These are phyloP conservation scores for Streptanthus diversifolius DNA, from an alignment of 345 rosid species.

Conservation along the genomic window DNA sequence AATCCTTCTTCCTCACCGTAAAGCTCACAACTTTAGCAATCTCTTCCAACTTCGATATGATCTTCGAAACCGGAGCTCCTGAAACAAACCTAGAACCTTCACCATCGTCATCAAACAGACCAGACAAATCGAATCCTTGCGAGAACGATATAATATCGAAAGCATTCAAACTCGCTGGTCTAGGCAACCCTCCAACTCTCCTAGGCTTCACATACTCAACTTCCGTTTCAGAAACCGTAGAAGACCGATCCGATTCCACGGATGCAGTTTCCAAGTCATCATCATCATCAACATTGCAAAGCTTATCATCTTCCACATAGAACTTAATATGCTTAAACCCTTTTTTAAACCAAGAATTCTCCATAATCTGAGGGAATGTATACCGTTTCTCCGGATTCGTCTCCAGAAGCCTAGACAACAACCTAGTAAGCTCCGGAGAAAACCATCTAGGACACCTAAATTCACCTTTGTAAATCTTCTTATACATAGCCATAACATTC, in stretches of 20 bases:
- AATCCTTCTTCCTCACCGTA: conserved; percentile 74
- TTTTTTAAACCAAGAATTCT: conserved; percentile 72
- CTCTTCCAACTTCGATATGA: conserved; percentile 72
- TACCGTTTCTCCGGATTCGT: conserved; percentile 67
- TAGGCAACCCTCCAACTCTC: conserved; percentile 41
- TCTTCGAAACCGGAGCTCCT: conserved; percentile 58
- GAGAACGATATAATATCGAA: conserved; percentile 72
- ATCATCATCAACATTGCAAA: conserved; percentile 40
- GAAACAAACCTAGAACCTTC: conserved; percentile 66
- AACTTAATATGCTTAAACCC: conserved; percentile 63
- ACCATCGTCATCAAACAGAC: conserved; percentile 71
- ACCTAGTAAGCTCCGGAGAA: conserved; percentile 49
- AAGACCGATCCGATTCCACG: conserved; percentile 38
- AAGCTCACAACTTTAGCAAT: conserved; percentile 64
- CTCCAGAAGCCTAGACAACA: conserved; percentile 51
- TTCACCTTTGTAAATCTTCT: conserved; percentile 68
- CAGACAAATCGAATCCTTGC: conserved; percentile 61
- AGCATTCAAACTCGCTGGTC: conserved; percentile 75
- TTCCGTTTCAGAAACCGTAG: conserved; percentile 50
- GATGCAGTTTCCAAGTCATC: conserved; percentile 37
- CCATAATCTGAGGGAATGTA: conserved; percentile 68
- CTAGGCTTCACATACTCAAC: conserved; percentile 39
- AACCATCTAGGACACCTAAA: conserved; percentile 79
- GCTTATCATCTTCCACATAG: conserved; percentile 53
- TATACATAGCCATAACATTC: conserved; percentile 73